phyloP scores from a whole-genome alignment of 2,329 filamentous ascomycete species.

The Aspergillus tanneri region DNA sequence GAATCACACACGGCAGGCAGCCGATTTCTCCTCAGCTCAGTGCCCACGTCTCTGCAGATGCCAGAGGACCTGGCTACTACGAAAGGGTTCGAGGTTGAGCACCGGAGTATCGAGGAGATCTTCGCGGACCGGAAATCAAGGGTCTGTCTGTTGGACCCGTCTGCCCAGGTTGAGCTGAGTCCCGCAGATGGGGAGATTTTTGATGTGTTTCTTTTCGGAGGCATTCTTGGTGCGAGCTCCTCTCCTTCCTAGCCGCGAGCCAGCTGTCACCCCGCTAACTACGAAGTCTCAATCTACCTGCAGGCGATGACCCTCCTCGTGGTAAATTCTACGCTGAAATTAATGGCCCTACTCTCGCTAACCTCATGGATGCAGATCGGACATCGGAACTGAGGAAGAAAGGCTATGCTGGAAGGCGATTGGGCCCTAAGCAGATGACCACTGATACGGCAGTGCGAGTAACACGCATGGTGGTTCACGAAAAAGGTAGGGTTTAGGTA shows the following conservation, averaged over 20 bases:
- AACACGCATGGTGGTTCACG: conserved; percentile 82
- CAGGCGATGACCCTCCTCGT: conserved; percentile 89
- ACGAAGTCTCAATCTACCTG: conserved; percentile 1
- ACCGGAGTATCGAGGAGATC: conserved; percentile 76
- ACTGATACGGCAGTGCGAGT: conserved; percentile 96
- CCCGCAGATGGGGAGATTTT: conserved; percentile 81
- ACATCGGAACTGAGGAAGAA: conserved; percentile 95
- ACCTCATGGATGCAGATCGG: conserved; percentile 97
- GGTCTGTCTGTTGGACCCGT: conserved; percentile 87
- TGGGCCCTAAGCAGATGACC: conserved; percentile 96
- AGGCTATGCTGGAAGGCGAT: conserved; percentile 79
- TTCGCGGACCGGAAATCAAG: conserved; percentile 69
- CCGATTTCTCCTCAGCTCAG: conserved; percentile 77
- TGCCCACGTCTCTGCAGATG: conserved; percentile 65
- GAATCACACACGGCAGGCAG: conserved; percentile 70
- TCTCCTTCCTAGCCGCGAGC: neutral
- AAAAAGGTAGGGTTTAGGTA: conserved; percentile 59
- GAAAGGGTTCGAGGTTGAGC: conserved; percentile 68
- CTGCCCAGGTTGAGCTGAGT: conserved; percentile 74
- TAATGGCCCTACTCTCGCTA: too few species aligned
- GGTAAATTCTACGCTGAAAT: conserved; percentile 52
- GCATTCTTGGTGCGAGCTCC: conserved; percentile 74
- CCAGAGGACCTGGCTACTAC: conserved; percentile 60
- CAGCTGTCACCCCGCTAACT: conserved; percentile 8
- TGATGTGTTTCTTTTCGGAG: conserved; percentile 91